Evolutionary conservation across 148 eudicot species (phyloP).

Genomic region (Polygonum aviculare): DNA sequence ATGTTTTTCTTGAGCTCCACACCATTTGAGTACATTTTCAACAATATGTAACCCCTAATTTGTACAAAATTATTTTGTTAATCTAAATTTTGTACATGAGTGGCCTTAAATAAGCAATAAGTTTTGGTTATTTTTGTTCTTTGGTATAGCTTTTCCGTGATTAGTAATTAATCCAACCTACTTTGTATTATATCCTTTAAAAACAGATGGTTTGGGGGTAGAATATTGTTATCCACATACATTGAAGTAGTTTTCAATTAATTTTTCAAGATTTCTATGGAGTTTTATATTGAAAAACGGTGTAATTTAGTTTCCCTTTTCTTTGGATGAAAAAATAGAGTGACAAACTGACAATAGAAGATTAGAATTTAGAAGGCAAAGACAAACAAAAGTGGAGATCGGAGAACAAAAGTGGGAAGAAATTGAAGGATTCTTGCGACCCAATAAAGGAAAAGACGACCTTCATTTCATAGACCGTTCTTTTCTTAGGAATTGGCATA

Average conservation of each 20-base stretch:
- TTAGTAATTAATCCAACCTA: not conserved
- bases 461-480: not conserved
- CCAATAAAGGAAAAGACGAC: not conserved
- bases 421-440: constrained; percentile 7
- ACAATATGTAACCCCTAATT: not conserved
- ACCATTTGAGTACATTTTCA: not conserved
- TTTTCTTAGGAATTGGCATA: too few species aligned
- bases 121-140: not conserved
- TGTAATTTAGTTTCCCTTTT: not conserved
- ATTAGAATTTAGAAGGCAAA: not conserved
- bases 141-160: not conserved
- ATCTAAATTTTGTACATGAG: not conserved
- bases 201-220: too few species aligned
- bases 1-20: constrained; percentile 8
- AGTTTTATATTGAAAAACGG: not conserved
- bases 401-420: not conserved
- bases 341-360: too few species aligned
- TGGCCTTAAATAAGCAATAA: not conserved
- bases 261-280: too few species aligned
- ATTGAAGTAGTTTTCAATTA: too few species aligned
- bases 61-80: not conserved
- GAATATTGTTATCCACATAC: too few species aligned
- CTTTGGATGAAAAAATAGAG: too few species aligned
- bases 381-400: not conserved
- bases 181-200: too few species aligned